These are phyloP conservation scores for Boletus hoseneyae DNA, from an alignment of 1,284 basidiomycete species.

Conservation along the genomic window DNA sequence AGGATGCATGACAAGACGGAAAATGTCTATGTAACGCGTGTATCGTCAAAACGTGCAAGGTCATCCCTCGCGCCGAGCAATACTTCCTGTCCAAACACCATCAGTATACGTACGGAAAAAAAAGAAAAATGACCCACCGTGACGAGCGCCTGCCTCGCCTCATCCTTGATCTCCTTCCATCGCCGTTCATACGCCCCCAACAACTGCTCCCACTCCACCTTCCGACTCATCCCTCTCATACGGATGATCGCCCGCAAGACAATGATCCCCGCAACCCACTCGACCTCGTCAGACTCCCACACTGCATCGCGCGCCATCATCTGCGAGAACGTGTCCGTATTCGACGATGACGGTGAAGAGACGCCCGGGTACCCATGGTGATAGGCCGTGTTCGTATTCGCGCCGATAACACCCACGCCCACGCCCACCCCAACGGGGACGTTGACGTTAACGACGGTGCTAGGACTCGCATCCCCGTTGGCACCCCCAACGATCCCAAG, in stretches of 20 bases:
- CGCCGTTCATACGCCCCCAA: conserved; percentile 51
- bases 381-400: conserved; percentile 13
- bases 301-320: conserved; percentile 55
- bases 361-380: conserved; percentile 6
- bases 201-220: conserved; percentile 49
- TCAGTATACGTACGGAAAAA: conserved; percentile 6
- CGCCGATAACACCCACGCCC: neutral
- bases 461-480: neutral
- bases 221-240: conserved; percentile 40
- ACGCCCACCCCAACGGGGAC: neutral
- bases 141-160: conserved; percentile 53
- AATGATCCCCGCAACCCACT: conserved; percentile 59
- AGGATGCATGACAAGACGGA: neutral
- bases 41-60: conserved; percentile 39
- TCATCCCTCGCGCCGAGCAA: conserved; percentile 46
- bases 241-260: conserved; percentile 52
- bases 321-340: conserved; percentile 42
- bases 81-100: conserved; percentile 37
- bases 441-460: neutral
- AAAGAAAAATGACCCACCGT: conserved; percentile 44
- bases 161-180: conserved; percentile 65
- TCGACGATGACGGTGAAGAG: neutral
- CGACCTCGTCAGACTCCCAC: conserved; percentile 59
- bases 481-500: conserved; percentile 36
- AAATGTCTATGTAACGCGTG: conserved; percentile 13